These are phyloP conservation scores for Amanita muscaria DNA, from an alignment of 768 basidiomycete genomes.

Conservation along the genomic window DNA sequence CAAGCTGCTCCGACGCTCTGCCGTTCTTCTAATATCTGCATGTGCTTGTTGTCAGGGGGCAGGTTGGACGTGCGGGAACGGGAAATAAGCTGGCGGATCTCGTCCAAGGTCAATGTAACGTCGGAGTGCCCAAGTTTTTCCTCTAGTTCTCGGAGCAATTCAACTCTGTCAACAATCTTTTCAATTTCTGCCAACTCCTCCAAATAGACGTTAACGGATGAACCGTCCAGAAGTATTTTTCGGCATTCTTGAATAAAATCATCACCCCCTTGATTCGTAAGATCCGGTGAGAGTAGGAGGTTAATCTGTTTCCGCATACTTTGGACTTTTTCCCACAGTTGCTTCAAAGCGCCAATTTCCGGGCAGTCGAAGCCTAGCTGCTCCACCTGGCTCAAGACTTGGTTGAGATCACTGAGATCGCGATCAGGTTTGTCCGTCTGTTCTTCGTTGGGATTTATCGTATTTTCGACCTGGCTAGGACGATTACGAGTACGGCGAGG, in stretches of 20 bases:
- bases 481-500: slow-evolving; percentile 54
- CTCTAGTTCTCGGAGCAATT: slow-evolving; percentile 68
- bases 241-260: slow-evolving; percentile 63
- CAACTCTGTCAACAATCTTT: slow-evolving; percentile 73
- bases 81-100: slow-evolving; percentile 62
- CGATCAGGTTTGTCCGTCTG: slow-evolving; percentile 64
- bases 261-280: slow-evolving; percentile 37
- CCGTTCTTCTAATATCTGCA: slow-evolving; percentile 55
- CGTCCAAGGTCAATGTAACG: slow-evolving; percentile 53
- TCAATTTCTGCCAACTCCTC: slow-evolving; percentile 73
- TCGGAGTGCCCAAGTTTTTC: slow-evolving; percentile 62
- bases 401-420: slow-evolving; percentile 60
- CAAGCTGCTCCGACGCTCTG: slow-evolving; percentile 65
- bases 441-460: slow-evolving; percentile 33
- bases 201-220: slow-evolving; percentile 74
- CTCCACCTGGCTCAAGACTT: slow-evolving; percentile 63
- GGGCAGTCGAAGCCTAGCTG: slow-evolving; percentile 76
- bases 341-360: slow-evolving; percentile 54
- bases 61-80: slow-evolving; percentile 67
- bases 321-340: slow-evolving; percentile 54
- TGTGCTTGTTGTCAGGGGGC: slow-evolving; percentile 51
- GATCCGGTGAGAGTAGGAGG: slow-evolving; percentile 36
- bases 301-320: slow-evolving; percentile 50
- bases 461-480: slow-evolving; percentile 32
- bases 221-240: slow-evolving; percentile 56